Percentiles rank a stretch among this genome's conserved stretches.
Conservation (phyloP, 2,329 filamentous ascomycete genomes). For the Chlorencoelia australis region DNA sequence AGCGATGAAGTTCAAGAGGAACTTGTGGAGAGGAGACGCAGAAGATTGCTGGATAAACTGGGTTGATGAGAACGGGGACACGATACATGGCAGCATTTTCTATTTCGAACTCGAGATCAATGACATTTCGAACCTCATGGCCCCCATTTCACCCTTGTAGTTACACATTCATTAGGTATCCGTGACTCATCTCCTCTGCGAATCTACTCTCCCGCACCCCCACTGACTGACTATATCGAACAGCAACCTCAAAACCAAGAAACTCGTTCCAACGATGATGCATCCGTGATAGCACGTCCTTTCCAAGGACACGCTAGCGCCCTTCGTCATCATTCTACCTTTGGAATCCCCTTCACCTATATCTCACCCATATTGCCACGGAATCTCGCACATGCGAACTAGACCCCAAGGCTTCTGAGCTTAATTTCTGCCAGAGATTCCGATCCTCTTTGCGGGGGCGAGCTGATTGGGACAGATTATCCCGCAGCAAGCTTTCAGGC, state of each 20-base stretch:
- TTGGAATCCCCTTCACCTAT: constrained; percentile 1
- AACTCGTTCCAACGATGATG: neutral
- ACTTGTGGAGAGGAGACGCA: constrained; percentile 73
- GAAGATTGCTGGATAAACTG: constrained; percentile 70
- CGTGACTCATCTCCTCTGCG: neutral
- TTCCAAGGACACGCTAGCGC: neutral
- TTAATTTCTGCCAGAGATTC: constrained; percentile 2
- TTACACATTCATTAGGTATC: neutral
- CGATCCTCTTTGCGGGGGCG: neutral
- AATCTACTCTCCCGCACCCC: neutral
- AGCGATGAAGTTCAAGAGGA: constrained; percentile 91
- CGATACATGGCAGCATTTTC: neutral
- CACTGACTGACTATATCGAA: neutral
- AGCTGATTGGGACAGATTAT: constrained; percentile 1
- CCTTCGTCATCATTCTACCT: neutral
- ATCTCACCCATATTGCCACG: constrained; percentile 2
- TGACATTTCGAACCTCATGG: neutral
- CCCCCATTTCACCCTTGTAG: neutral
- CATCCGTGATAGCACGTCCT: neutral
- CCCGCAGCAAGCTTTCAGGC: neutral
- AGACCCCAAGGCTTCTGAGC: constrained; percentile 2
- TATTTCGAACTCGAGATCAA: neutral
- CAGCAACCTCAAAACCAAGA: neutral
- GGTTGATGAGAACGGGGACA: constrained; percentile 12
- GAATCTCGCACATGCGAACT: constrained; percentile 1